These are phyloP conservation scores for Auricularia heimuer DNA, from an alignment of 768 basidiomycete species.

Conservation along the genomic window DNA sequence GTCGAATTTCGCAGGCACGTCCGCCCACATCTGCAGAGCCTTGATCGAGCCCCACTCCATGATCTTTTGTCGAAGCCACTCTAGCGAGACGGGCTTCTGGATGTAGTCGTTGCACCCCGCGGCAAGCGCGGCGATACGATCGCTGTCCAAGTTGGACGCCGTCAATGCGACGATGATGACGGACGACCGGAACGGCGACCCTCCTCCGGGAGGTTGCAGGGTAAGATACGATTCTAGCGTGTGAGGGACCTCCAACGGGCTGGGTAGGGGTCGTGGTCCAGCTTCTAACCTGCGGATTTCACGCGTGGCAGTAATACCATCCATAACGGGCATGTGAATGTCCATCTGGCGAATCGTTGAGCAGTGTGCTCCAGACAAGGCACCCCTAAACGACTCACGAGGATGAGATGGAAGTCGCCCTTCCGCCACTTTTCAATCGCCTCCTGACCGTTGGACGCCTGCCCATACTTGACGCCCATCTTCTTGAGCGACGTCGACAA, in stretches of 20 bases:
- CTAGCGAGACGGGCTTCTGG: conserved; percentile 90
- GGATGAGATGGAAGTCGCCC: conserved; percentile 88
- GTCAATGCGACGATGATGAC: conserved; percentile 99
- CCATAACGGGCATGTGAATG: conserved; percentile 99
- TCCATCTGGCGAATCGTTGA: conserved; percentile 69
- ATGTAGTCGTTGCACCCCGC: conserved; percentile 99
- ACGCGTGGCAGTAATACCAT: conserved; percentile 94
- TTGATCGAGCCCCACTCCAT: conserved; percentile 99
- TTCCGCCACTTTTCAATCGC: conserved; percentile 92
- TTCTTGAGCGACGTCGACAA: conserved; percentile 94
- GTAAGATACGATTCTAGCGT: background rate
- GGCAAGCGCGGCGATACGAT: conserved; percentile 93
- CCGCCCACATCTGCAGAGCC: conserved; percentile 86
- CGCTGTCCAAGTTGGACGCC: conserved; percentile 87
- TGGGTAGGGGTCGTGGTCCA: background rate
- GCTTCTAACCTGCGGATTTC: conserved; percentile 52
- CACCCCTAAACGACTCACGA: conserved; percentile 44
- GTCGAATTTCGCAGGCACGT: conserved; percentile 29
- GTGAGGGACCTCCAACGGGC: background rate
- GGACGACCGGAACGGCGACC: conserved; percentile 70
- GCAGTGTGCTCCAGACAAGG: conserved; percentile 4
- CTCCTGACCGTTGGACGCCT: conserved; percentile 91
- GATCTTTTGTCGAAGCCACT: conserved; percentile 97
- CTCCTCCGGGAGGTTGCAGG: background rate
- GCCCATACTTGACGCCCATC: conserved; percentile 90